phyloP scores from a whole-genome alignment of 345 rosid genomes.

The Anacardium occidentale region DNA sequence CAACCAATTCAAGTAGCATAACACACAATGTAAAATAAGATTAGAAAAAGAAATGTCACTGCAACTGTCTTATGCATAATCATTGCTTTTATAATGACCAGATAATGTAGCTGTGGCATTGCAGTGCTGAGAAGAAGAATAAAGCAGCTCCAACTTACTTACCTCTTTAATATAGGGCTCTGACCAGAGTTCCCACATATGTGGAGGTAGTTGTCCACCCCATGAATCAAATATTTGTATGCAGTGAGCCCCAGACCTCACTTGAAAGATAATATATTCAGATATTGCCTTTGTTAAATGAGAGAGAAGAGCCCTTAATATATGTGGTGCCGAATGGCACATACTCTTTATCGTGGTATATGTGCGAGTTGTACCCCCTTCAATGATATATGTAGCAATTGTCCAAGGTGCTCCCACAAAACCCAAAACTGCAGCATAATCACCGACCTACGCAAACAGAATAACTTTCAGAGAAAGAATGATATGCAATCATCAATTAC shows the following conservation, averaged over 20 bases:
- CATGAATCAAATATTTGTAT: conserved; percentile 95
- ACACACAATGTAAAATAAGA: neutral
- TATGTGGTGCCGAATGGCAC: conserved; percentile 81
- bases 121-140: neutral
- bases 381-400: conserved; percentile 84
- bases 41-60: neutral
- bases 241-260: conserved; percentile 87
- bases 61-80: neutral
- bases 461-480: conserved; percentile 1
- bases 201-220: conserved; percentile 95
- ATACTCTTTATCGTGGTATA: conserved; percentile 78
- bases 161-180: conserved; percentile 86
- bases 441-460: conserved; percentile 56
- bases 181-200: conserved; percentile 90
- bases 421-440: conserved; percentile 73
- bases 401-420: conserved; percentile 98
- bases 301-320: conserved; percentile 71
- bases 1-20: neutral
- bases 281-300: conserved; percentile 75
- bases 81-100: neutral
- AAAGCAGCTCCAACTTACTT: conserved; percentile 21
- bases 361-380: conserved; percentile 87
- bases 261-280: conserved; percentile 78
- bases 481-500: neutral
- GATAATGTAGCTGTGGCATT: neutral